Evolutionary conservation across 2,329 filamentous ascomycete species (phyloP), one percentile per base, ranked within the genome.

Genomic region (Tricladium varicosporioides): DNA sequence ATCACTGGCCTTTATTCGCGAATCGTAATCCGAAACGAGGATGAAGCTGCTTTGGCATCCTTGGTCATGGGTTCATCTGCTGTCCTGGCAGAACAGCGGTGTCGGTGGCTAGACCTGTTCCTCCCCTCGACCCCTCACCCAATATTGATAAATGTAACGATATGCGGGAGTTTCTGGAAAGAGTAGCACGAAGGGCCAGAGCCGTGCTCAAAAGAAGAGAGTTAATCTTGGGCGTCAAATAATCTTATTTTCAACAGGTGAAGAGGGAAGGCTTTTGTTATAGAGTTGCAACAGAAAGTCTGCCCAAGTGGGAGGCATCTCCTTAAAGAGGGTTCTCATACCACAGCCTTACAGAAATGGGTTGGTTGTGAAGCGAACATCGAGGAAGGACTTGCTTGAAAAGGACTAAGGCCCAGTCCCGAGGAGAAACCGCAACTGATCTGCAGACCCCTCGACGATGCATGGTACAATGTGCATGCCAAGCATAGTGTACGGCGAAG

Each of bases 131-230:
- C n/a, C 19, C 44, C 14, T 19, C 44, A 11, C 16, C 14, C 45
- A 48, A 19, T 48, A 27, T 27, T 44, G 42, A 44, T 15, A 44
- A 27, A 48, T n/a, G 22, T 32, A 15, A 32, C 31, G 2, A n/a
- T 33, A 49, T 49, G 47, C 47, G 31, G 47, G 47, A 49, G 5
- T 13, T 31, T n/a, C 47, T 49, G 27, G 47, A 49, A 49, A 22
- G 9, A 49, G 47, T 18, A 49, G 19, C 22, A 27, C 22, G 22
- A 68, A 90, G 85, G 60, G 92, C 89, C 57, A 96, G 85, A 72
- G 94, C 89, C 16, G 89, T 89, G 51, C 22, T 27, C 22, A 7
- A 27, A 7, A 27, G 22, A 27, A 27, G 22, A 27, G 22, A 27
- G 22, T 3, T 27, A 27, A 27, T 27, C 22, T 27, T 27, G 22